These are phyloP conservation scores for Eimeria maxima DNA, from an alignment of 169 alveolate genomes.

Conservation along the genomic window DNA sequence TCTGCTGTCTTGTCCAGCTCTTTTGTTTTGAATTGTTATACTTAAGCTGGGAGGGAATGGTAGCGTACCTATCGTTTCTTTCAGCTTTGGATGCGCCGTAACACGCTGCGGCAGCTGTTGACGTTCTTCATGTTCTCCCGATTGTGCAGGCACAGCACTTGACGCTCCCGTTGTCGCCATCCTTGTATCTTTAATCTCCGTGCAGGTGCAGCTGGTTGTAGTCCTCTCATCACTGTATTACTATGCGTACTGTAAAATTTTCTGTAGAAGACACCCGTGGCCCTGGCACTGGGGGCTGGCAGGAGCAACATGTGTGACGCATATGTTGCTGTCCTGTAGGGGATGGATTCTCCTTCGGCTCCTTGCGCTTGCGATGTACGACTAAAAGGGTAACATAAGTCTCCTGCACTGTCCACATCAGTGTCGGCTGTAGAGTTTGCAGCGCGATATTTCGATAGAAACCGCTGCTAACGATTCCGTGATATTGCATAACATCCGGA, in stretches of 20 bases:
- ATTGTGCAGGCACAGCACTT: not conserved
- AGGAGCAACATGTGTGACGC: not conserved
- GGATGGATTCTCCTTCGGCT: not conserved
- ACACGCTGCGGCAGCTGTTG: not conserved
- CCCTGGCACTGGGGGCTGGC: too few species aligned
- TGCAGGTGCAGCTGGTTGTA: not conserved
- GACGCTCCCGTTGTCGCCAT: not conserved
- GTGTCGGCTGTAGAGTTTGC: not conserved
- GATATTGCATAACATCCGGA: not conserved
- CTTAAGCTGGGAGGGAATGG: too few species aligned
- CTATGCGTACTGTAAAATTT: not conserved
- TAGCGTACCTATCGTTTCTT: not conserved
- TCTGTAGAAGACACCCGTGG: not conserved
- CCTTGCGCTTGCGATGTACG: not conserved
- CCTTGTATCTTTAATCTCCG: not conserved
- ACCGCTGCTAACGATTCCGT: not conserved
- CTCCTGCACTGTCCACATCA: not conserved
- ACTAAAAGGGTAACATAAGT: not conserved
- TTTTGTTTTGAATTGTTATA: not conserved
- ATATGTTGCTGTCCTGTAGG: not conserved
- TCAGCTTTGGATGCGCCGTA: not conserved
- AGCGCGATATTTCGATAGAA: not conserved
- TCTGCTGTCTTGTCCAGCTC: not conserved
- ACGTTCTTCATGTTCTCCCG: not conserved
- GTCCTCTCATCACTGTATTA: not conserved